These are phyloP conservation scores for Aureococcus anophagefferens DNA, from an alignment of 108 stramenopile genomes.

Conservation along the genomic window DNA sequence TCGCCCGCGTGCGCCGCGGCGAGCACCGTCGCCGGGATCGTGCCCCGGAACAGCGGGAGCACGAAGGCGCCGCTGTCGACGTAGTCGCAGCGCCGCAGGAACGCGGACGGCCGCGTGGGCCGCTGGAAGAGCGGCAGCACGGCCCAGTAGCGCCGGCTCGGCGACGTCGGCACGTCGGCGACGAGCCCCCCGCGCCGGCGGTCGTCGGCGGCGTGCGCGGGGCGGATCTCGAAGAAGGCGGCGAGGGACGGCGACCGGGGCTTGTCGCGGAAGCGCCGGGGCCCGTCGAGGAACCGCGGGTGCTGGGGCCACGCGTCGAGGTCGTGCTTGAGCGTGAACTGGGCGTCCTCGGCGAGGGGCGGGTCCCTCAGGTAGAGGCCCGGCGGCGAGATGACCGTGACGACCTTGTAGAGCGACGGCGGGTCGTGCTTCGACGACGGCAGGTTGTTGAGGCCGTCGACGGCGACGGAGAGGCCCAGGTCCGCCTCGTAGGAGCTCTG, in stretches of 20 bases:
- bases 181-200: neutral
- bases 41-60: slow-evolving; percentile 7
- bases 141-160: neutral
- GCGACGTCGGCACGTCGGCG: neutral
- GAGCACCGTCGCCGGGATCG: neutral
- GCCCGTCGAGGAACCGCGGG: neutral
- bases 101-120: neutral
- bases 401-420: slow-evolving; percentile 6
- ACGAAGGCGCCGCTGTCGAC: slow-evolving; percentile 3
- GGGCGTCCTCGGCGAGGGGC: slow-evolving; percentile 4
- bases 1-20: neutral
- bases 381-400: slow-evolving; percentile 3
- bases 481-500: neutral
- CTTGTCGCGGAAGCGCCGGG: neutral
- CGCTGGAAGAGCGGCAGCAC: slow-evolving; percentile 7
- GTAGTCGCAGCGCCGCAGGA: neutral
- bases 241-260: neutral
- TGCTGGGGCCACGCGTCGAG: neutral
- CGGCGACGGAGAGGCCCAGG: slow-evolving; percentile 2
- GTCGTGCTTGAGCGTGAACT: slow-evolving; percentile 9
- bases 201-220: neutral
- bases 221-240: neutral
- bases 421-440: neutral
- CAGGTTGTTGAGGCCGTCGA: slow-evolving; percentile 13
- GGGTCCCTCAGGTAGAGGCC: slow-evolving; percentile 4